Conservation (phyloP, 768 basidiomycete genomes). For the Leccinum rimulosum region DNA sequence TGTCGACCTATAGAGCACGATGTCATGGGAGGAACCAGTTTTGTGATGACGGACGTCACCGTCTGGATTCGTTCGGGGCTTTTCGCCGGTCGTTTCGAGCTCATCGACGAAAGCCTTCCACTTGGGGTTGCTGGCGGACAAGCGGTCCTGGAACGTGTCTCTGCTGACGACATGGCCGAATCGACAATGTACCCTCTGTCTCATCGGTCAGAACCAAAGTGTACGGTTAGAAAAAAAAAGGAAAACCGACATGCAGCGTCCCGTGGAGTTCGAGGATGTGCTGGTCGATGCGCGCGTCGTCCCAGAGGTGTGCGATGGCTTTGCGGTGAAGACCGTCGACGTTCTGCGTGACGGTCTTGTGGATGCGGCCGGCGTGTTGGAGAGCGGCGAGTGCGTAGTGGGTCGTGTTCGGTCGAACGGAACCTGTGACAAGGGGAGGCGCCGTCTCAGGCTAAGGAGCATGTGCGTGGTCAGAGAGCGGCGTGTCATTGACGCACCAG, state of each 20-base stretch:
- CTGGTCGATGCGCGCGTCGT: constrained; percentile 32
- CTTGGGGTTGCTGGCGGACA: constrained; percentile 71
- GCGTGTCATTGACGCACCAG: constrained; percentile 45
- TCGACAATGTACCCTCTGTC: constrained; percentile 68
- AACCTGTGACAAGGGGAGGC: constrained; percentile 38
- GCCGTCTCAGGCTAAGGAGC: too few species aligned
- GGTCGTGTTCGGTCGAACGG: constrained; percentile 82
- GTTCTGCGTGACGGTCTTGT: constrained; percentile 76
- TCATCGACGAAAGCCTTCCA: constrained; percentile 75
- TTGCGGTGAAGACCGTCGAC: constrained; percentile 95
- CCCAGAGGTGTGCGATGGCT: constrained; percentile 52
- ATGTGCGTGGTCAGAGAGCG: too few species aligned
- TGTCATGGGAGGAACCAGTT: neutral
- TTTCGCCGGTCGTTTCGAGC: constrained; percentile 52
- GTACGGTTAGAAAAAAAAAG: neutral
- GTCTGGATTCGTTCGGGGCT: constrained; percentile 84
- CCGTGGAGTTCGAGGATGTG: constrained; percentile 85
- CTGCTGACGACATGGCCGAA: constrained; percentile 69
- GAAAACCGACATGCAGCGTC: constrained; percentile 64
- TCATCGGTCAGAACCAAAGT: constrained; percentile 7
- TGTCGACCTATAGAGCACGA: constrained; percentile 55
- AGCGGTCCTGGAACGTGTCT: constrained; percentile 66
- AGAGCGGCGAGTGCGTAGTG: constrained; percentile 86
- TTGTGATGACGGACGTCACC: constrained; percentile 65
- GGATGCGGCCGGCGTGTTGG: constrained; percentile 61